Evolutionary conservation across 345 rosid genomes (phyloP).

Genomic region (Punica granatum): DNA sequence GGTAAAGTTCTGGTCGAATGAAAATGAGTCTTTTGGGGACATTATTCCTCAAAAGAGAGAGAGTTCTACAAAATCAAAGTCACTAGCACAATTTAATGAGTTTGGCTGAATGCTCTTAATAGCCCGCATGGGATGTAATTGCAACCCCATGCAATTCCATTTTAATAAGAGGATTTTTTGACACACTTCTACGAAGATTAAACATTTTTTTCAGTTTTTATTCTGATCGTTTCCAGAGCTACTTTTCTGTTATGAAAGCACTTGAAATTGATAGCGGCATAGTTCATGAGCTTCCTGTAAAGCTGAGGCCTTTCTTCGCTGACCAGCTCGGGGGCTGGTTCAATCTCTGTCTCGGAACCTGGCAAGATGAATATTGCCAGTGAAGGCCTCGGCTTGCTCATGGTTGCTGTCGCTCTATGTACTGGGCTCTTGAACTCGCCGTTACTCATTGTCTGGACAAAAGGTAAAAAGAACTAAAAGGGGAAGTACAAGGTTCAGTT

Average conservation of each 20-base stretch:
- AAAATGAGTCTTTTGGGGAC: too few species aligned
- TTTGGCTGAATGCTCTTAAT: too few species aligned
- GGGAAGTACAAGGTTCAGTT: background rate
- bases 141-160: too few species aligned
- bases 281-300: conserved; percentile 26
- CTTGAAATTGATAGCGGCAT: conserved; percentile 18
- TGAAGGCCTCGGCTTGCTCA: conserved; percentile 17
- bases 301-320: conserved; percentile 21
- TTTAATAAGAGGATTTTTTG: too few species aligned
- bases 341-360: conserved; percentile 13
- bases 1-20: too few species aligned
- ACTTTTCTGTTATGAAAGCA: conserved; percentile 25
- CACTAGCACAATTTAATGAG: too few species aligned
- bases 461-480: background rate
- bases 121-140: too few species aligned
- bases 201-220: too few species aligned
- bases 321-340: conserved; percentile 15
- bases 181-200: too few species aligned
- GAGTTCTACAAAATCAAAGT: too few species aligned
- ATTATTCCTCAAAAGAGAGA: too few species aligned
- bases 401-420: conserved; percentile 26
- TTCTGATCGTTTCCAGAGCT: conserved; percentile 23
- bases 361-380: conserved; percentile 23
- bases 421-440: conserved; percentile 31
- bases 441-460: conserved; percentile 28